Base-by-base conservation (phyloP, 352 stramenopile species). In the Phytophthora pinifolia region DNA sequence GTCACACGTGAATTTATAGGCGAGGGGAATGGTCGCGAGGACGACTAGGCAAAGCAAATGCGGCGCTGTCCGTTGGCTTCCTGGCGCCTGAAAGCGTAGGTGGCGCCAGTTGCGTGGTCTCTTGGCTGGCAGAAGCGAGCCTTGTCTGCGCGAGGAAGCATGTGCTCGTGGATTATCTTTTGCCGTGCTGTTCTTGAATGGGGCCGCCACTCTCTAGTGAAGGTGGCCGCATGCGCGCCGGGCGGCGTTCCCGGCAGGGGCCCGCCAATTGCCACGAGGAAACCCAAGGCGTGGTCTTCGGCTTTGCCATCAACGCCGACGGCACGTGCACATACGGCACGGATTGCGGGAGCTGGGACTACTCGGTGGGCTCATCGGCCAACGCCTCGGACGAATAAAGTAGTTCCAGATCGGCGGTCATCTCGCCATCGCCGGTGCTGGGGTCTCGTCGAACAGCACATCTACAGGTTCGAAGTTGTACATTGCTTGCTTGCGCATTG, bases 281-380 rank as follows among this genome's bases (percentile, higher is more conserved):
- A 34, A 50, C 51, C 12, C 49, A 69, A 34, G 70, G 66, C 20
- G 33, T 20, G 1, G 47, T 80, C 32, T 45, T 64, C 32, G 67
- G 61, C 33, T 83, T 65, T 29, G 61, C 53, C 2, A 46, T 71
- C 34, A 69, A 57, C 14, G 7, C 7, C 6, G 54, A 74, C 33
- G 63, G 61, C 15, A 50, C 41, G 0, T 78, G 69, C 47, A 56
- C 45, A 1, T 72, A 69, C 39, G 62, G 66, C 52, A 65, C 55
- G 18, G 30, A 76, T 46, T 76, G 67, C 41, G 60, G 60, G 1
- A 49, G 35, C 9, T 72, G 65, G 32, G 65, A 69, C 10, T 62
- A 47, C 49, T 55, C 33, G 18, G 25, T 17, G 14, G 42, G 14
- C 12, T 27, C 33, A 17, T 31, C 53, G 3, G 22, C 47, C 9